These are phyloP conservation scores for Teunomyces stri DNA, from an alignment of 805 yeast genomes.

Conservation along the genomic window DNA sequence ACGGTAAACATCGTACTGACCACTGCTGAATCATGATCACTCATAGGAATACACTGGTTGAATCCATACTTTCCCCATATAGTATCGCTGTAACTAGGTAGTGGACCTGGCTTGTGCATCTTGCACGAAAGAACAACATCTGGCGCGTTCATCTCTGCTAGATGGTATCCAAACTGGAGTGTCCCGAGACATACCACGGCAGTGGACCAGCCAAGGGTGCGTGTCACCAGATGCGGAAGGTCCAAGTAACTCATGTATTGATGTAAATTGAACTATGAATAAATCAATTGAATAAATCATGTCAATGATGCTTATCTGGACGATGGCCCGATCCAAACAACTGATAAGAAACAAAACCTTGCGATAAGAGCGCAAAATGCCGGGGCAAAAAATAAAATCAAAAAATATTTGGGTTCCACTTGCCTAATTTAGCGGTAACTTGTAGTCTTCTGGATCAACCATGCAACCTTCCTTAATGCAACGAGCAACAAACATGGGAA, in stretches of 20 bases:
- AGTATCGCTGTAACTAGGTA: conserved; percentile 20
- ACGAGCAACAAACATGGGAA: conserved; percentile 29
- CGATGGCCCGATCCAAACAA: background rate
- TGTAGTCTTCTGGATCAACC: conserved; percentile 31
- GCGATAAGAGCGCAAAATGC: background rate
- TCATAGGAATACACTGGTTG: conserved; percentile 30
- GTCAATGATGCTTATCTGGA: background rate
- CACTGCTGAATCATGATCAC: conserved; percentile 17
- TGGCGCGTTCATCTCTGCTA: conserved; percentile 38
- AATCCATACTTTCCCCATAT: conserved; percentile 24
- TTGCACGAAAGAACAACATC: conserved; percentile 28
- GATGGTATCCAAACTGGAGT: conserved; percentile 39
- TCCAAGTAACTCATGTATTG: conserved; percentile 7
- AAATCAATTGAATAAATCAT: background rate
- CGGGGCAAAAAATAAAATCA: background rate
- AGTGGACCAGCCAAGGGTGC: conserved; percentile 35
- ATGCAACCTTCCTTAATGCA: conserved; percentile 22
- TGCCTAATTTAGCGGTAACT: conserved; percentile 7
- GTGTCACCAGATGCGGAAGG: conserved; percentile 24
- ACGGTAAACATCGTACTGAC: conserved; percentile 35
- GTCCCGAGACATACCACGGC: conserved; percentile 34
- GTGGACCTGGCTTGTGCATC: conserved; percentile 17
- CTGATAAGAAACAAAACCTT: background rate
- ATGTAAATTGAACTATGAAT: background rate
- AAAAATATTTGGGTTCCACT: background rate